Evolutionary conservation across 1,284 basidiomycete genomes (phyloP), one percentile per base, ranked within the genome.

Genomic region (Cutaneotrichosporon daszewskae): DNA sequence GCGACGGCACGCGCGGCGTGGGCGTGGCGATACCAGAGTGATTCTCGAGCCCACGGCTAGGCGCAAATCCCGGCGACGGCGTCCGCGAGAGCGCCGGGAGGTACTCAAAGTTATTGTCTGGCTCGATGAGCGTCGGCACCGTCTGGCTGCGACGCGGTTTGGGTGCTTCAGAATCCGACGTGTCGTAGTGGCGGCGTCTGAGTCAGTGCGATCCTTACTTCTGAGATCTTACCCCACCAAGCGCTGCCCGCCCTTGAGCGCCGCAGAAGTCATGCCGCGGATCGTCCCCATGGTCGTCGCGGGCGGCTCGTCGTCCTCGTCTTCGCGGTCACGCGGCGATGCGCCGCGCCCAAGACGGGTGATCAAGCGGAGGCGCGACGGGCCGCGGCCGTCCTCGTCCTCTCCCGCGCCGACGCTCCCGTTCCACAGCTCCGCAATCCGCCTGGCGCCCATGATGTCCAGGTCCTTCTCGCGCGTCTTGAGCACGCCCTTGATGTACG

Each of bases 391-490:
- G n/a, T 41, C 47, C 18, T 19, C 35, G 1, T 28, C 25, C 11
- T 33, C 28, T n/a, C 7, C 27, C 29, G 42, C 49, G 8, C 47
- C 54, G 11, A 50, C 41, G 10, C 48, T 44, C 1, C 64, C 66
- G 33, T 57, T 60, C 65, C 65, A 69, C 27, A 69, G 45, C 33
- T 59, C 57, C 3, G 59, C 65, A 11, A 69, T 44, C 13, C 60
- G 45, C n/a, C 65, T 48, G 4, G 62, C 64, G 12, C 66, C 66
- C 49, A 67, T 62, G 12, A 57, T 26, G 40, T 64, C 64, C 61
- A 60, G 61, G 33, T 69, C 66, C 40, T 63, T 64, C 26, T 69
- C 64, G 13, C 60, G 43, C 19, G 53, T 55, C 43, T 61, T 64
- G 38, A 65, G 49, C n/a, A 69, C 53, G 3, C 61, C 58, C 26